Evolutionary conservation across 2,329 filamentous ascomycete species (phyloP).

Genomic region (Fusarium coicis): DNA sequence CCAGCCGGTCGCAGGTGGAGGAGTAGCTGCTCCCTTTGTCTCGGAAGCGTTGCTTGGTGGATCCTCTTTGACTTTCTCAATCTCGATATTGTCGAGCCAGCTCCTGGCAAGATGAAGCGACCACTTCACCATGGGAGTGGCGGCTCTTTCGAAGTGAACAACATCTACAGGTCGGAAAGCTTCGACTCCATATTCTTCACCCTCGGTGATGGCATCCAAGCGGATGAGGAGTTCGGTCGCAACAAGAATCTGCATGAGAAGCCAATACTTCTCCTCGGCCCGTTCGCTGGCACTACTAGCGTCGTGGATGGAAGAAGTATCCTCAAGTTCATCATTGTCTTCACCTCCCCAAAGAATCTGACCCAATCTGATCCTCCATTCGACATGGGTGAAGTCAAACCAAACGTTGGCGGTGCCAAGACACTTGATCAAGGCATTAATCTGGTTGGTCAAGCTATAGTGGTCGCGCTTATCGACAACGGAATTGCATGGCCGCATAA

Average conservation of each 20-base stretch:
- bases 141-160: conserved; percentile 69
- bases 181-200: conserved; percentile 65
- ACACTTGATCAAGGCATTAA: conserved; percentile 73
- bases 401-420: conserved; percentile 74
- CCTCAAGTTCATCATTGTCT: conserved; percentile 63
- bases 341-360: conserved; percentile 75
- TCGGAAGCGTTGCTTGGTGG: conserved; percentile 3
- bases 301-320: conserved; percentile 63
- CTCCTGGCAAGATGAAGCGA: conserved; percentile 71
- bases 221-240: conserved; percentile 73
- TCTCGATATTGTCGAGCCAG: conserved; percentile 75
- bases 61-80: conserved; percentile 58
- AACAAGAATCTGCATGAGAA: conserved; percentile 72
- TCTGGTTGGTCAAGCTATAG: conserved; percentile 75
- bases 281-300: conserved; percentile 61
- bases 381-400: conserved; percentile 79
- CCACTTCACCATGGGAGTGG: conserved; percentile 72
- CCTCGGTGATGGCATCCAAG: conserved; percentile 70
- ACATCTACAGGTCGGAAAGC: conserved; percentile 66
- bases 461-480: conserved; percentile 68
- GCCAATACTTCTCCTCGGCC: conserved; percentile 73
- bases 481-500: conserved; percentile 67
- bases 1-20: conserved; percentile 54
- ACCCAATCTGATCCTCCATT: conserved; percentile 79
- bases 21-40: conserved; percentile 11